Base-by-base conservation (phyloP, 73 alveolate species). In the Breviolum minutum region DNA sequence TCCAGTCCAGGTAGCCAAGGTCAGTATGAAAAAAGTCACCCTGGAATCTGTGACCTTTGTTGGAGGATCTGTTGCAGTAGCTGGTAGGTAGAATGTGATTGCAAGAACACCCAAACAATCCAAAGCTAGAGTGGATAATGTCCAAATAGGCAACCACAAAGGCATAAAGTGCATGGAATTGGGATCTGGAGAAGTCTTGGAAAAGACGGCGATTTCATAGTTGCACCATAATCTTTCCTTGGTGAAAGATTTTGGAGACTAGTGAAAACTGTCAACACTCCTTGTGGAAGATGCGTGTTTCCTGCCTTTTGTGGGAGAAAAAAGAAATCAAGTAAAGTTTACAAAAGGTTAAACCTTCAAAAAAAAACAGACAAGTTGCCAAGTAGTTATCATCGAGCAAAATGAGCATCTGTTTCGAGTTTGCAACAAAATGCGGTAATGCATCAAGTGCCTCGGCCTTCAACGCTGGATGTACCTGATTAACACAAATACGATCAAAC, bases 161-260 rank as follows among this genome's bases (percentile, higher is more conserved):
- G 95, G 95, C 30, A 86, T 86, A n/a, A 86, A n/a, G 30, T 86
- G 61, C 81, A 19, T n/a, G 12, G 64, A 26, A 27, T 63, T 11
- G 79, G 60, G 68, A 48, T 48, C 91, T 19, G 91, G 13, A 10
- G 60, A 17, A 82, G 32, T 26, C 61, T 16, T 61, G 40, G 82
- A 7, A 29, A 13, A n/a, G 11, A 86, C 63, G 30, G 95, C 95
- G 12, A 86, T 7, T 29, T 86, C 95, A 63, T 63, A 64, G 63
- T 13, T 86, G 81, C 95, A 86, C 95, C 95, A 86, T 29, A 86
- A 29, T 7, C 95, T 20, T n/a, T 12, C 85, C 85, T 76, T 22
- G 77, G 24, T 14, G 77, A 68, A 22, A 68, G 24, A 68, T 14
- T 17, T 22, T 17, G 17, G 77, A 68, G 24, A 68, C 77, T 17